A percentile compares a stretch with the other conserved stretches of the same genome.
These are phyloP conservation scores for Anthostomella pinea DNA, from an alignment of 2,329 filamentous ascomycete genomes.

Conservation along the genomic window DNA sequence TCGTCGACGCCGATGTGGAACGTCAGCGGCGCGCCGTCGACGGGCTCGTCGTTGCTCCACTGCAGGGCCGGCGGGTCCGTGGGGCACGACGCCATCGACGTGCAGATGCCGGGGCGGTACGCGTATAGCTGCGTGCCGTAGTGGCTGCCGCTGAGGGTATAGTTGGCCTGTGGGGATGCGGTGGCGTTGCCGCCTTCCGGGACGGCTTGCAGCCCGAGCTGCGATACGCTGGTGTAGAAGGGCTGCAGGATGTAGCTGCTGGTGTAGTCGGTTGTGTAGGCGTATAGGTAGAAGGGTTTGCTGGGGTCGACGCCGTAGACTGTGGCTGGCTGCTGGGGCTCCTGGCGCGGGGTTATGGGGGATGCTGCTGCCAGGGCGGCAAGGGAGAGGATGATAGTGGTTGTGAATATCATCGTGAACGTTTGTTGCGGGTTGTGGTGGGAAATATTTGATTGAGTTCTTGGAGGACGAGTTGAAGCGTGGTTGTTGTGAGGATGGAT, in stretches of 20 bases:
- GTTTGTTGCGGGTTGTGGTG: too few species aligned
- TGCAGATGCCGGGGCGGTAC: constrained; percentile 4
- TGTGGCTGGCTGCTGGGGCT: constrained; percentile 4
- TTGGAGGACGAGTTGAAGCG: background rate
- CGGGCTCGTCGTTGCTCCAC: constrained; percentile 7
- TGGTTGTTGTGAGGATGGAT: too few species aligned
- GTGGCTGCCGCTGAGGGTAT: constrained; percentile 9
- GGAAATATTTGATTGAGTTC: too few species aligned
- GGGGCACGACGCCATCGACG: constrained; percentile 3
- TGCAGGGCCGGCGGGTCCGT: background rate
- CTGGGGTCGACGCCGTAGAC: constrained; percentile 10
- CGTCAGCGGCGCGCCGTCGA: constrained; percentile 1
- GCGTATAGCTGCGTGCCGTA: constrained; percentile 13
- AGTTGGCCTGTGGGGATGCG: constrained; percentile 6
- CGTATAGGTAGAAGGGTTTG: constrained; percentile 6
- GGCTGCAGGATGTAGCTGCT: constrained; percentile 1
- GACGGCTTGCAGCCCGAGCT: constrained; percentile 5
- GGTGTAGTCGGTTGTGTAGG: background rate
- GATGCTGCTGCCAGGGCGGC: constrained; percentile 2
- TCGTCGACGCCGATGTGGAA: constrained; percentile 7
- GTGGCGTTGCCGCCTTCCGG: background rate
- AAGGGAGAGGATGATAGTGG: background rate
- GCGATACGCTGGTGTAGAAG: background rate
- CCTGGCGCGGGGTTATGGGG: constrained; percentile 1
- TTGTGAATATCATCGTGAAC: constrained; percentile 1